phyloP scores from a whole-genome alignment of 441 rosid genomes.

The Brassica hybrid region DNA sequence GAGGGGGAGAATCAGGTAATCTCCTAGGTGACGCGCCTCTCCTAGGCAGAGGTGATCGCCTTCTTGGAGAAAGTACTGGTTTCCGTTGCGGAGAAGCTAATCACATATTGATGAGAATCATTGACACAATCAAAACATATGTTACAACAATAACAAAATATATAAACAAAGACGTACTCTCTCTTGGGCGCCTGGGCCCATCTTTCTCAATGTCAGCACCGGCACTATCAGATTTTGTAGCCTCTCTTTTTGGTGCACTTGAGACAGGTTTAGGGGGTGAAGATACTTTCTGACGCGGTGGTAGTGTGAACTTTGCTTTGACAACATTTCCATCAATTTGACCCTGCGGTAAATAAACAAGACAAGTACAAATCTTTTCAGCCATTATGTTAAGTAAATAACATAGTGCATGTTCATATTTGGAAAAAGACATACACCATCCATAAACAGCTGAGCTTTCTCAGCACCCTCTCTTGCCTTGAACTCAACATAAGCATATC shows the following conservation, averaged over 20 bases:
- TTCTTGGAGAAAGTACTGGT: slow-evolving; percentile 67
- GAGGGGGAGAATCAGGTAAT: slow-evolving; percentile 65
- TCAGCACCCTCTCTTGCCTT: slow-evolving; percentile 94
- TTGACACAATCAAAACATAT: slow-evolving; percentile 10
- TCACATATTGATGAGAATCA: slow-evolving; percentile 28
- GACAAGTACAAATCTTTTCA: slow-evolving; percentile 4
- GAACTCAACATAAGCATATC: slow-evolving; percentile 93
- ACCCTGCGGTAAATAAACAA: slow-evolving; percentile 57
- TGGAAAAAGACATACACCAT: slow-evolving; percentile 71
- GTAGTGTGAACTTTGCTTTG: slow-evolving; percentile 77
- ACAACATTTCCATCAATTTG: slow-evolving; percentile 98
- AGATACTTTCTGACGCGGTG: slow-evolving; percentile 77
- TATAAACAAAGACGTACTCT: slow-evolving; percentile 50
- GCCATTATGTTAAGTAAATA: not conserved
- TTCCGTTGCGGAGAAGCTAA: slow-evolving; percentile 80
- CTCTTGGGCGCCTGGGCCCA: slow-evolving; percentile 72
- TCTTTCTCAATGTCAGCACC: slow-evolving; percentile 74
- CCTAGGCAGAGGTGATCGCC: slow-evolving; percentile 72
- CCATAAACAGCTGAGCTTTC: slow-evolving; percentile 91
- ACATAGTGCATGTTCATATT: slow-evolving; percentile 17
- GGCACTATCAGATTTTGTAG: slow-evolving; percentile 56
- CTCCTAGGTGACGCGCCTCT: slow-evolving; percentile 87
- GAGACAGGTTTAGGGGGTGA: slow-evolving; percentile 67
- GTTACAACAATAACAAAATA: not conserved
- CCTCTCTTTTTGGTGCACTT: slow-evolving; percentile 68